A percentile compares a stretch with the other conserved stretches of the same genome.
Evolutionary conservation across 2,329 filamentous ascomycete genomes (phyloP).

Genomic region (Penicillium sp.): DNA sequence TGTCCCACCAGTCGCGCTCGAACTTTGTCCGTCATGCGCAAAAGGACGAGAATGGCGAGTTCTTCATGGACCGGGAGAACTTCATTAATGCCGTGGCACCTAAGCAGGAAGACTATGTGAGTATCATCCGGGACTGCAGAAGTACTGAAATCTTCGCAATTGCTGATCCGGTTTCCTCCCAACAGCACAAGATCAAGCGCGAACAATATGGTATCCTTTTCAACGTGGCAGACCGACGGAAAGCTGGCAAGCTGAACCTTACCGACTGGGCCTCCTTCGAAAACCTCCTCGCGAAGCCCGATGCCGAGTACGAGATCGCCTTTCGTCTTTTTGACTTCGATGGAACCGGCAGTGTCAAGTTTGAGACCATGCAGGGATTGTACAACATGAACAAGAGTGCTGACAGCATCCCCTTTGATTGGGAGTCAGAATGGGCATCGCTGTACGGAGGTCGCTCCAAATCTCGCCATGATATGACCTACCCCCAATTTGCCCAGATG

Average conservation of each 20-base stretch:
- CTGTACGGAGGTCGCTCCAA: slow-evolving; percentile 88
- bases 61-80: slow-evolving; percentile 76
- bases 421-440: slow-evolving; percentile 94
- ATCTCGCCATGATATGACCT: slow-evolving; percentile 86
- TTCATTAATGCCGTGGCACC: slow-evolving; percentile 92
- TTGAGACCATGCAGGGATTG: slow-evolving; percentile 78
- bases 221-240: slow-evolving; percentile 77
- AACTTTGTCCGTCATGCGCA: slow-evolving; percentile 74
- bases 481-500: slow-evolving; percentile 97
- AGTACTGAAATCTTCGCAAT: not conserved
- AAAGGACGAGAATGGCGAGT: slow-evolving; percentile 73
- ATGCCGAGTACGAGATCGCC: slow-evolving; percentile 97
- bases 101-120: slow-evolving; percentile 83
- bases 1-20: slow-evolving; percentile 71
- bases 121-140: slow-evolving; percentile 37
- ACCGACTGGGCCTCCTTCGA: slow-evolving; percentile 91
- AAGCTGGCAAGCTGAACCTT: slow-evolving; percentile 69
- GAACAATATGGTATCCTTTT: slow-evolving; percentile 96
- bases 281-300: slow-evolving; percentile 87
- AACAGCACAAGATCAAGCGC: slow-evolving; percentile 93
- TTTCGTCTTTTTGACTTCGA: slow-evolving; percentile 94
- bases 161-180: slow-evolving; percentile 18
- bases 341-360: slow-evolving; percentile 79
- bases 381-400: slow-evolving; percentile 88
- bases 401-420: slow-evolving; percentile 87